A percentile compares a stretch with the other conserved stretches of the same genome.
These are phyloP conservation scores for Scleroderma citrinum DNA, from an alignment of 768 basidiomycete genomes.

Conservation along the genomic window DNA sequence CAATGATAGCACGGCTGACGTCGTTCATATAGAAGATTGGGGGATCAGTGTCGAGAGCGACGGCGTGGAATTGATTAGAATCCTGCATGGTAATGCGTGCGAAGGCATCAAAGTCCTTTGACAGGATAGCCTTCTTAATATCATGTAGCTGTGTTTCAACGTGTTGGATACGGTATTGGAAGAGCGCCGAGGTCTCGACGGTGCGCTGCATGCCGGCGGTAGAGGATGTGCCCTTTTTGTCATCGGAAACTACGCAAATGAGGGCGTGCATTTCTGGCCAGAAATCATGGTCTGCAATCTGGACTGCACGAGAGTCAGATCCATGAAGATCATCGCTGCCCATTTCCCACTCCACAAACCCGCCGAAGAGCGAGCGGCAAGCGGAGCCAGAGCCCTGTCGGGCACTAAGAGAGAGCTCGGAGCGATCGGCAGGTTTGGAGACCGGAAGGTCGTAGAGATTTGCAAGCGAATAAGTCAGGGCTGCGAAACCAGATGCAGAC, in stretches of 20 bases:
- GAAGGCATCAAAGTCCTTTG: conserved; percentile 81
- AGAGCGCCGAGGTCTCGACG: conserved; percentile 83
- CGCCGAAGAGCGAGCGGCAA: conserved; percentile 95
- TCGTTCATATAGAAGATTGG: conserved; percentile 99
- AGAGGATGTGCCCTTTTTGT: conserved; percentile 93
- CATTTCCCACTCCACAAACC: conserved; percentile 90
- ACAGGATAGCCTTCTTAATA: conserved; percentile 76
- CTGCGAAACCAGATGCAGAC: conserved; percentile 95
- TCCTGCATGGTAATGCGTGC: conserved; percentile 94
- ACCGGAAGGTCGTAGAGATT: conserved; percentile 79
- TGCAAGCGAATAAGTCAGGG: conserved; percentile 85
- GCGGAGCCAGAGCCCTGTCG: conserved; percentile 98
- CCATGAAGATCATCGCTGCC: conserved; percentile 63
- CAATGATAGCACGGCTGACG: conserved; percentile 88
- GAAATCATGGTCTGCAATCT: conserved; percentile 78
- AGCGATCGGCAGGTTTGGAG: conserved; percentile 38
- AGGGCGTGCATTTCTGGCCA: conserved; percentile 97
- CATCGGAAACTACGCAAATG: conserved; percentile 93
- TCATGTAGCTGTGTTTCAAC: conserved; percentile 81
- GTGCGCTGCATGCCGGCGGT: conserved; percentile 98
- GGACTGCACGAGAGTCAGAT: conserved; percentile 79
- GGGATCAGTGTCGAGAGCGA: conserved; percentile 92
- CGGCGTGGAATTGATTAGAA: conserved; percentile 98
- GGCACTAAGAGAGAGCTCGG: conserved; percentile 86
- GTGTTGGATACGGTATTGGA: conserved; percentile 81